Conservation (phyloP, 805 yeast species). For the Saccharomycopsis sp. region DNA sequence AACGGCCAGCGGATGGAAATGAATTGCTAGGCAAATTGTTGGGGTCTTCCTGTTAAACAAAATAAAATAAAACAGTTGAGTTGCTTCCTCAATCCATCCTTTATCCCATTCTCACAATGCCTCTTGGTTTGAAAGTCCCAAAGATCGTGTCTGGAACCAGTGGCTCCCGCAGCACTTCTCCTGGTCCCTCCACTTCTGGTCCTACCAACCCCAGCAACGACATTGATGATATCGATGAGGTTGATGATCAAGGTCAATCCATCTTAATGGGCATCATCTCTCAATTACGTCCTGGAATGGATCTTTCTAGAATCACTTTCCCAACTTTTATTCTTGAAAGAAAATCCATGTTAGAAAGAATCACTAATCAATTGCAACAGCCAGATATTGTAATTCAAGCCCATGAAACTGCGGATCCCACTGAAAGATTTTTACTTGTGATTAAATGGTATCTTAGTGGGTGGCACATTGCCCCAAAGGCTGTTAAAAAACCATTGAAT, state of each 20-base stretch:
- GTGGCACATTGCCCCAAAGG: conserved; percentile 98
- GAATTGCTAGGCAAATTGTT: too few species aligned
- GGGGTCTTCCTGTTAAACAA: too few species aligned
- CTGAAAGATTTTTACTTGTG: conserved; percentile 62
- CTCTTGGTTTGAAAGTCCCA: conserved; percentile 16
- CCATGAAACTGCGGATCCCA: conserved; percentile 42
- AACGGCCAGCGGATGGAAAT: too few species aligned
- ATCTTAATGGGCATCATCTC: conserved; percentile 80
- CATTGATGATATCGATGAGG: conserved; percentile 78
- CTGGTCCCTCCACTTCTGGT: not conserved
- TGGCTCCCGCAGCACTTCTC: conserved; percentile 1
- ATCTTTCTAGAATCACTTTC: conserved; percentile 78
- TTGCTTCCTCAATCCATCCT: too few species aligned
- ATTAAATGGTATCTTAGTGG: conserved; percentile 88
- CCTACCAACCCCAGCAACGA: not conserved
- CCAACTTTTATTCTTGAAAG: conserved; percentile 94
- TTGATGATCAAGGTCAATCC: conserved; percentile 82
- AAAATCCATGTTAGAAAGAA: conserved; percentile 92
- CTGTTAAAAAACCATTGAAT: conserved; percentile 93
- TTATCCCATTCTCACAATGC: too few species aligned
- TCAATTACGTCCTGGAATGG: conserved; percentile 88
- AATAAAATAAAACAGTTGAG: too few species aligned
- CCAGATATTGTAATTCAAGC: conserved; percentile 72
- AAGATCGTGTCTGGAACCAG: conserved; percentile 5
- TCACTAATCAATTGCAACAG: conserved; percentile 76